These are phyloP conservation scores for Myxozyma melibiosi DNA, from an alignment of 805 yeast species.

Conservation along the genomic window DNA sequence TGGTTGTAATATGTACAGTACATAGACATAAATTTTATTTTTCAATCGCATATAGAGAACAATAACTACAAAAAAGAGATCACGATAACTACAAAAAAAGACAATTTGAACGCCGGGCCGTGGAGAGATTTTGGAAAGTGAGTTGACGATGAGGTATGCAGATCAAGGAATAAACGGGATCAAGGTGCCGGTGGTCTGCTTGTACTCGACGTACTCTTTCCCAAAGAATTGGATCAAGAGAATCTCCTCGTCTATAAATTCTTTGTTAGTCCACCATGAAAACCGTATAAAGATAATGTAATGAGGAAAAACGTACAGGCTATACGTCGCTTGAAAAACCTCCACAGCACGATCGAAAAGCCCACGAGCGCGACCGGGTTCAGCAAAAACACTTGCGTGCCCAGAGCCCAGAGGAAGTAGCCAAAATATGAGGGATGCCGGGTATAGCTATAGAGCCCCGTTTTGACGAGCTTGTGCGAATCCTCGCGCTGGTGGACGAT, in stretches of 20 bases:
- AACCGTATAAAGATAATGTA: neutral
- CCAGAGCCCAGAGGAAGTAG: conserved; percentile 91
- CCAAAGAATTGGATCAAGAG: conserved; percentile 72
- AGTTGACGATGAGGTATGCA: no score
- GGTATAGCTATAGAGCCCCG: conserved; percentile 61
- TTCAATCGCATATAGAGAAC: neutral
- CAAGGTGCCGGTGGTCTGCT: conserved; percentile 51
- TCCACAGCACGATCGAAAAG: conserved; percentile 62
- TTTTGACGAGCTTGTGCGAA: conserved; percentile 69
- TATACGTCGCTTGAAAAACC: conserved; percentile 71
- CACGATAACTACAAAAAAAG: neutral
- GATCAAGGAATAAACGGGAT: conserved; percentile 60
- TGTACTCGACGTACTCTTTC: conserved; percentile 59
- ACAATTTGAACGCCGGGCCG: no score
- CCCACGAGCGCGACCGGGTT: conserved; percentile 62
- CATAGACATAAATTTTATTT: no score
- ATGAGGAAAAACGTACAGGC: conserved; percentile 37
- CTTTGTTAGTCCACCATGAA: neutral
- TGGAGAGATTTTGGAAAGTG: neutral
- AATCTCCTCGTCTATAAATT: conserved; percentile 61
- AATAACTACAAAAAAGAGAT: neutral
- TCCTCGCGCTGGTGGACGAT: conserved; percentile 56
- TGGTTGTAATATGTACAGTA: no score
- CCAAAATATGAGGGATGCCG: conserved; percentile 95
- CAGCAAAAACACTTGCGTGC: conserved; percentile 70